Conservation (phyloP, 116 monocot genomes). For the Phalaenopsis hybrid region DNA sequence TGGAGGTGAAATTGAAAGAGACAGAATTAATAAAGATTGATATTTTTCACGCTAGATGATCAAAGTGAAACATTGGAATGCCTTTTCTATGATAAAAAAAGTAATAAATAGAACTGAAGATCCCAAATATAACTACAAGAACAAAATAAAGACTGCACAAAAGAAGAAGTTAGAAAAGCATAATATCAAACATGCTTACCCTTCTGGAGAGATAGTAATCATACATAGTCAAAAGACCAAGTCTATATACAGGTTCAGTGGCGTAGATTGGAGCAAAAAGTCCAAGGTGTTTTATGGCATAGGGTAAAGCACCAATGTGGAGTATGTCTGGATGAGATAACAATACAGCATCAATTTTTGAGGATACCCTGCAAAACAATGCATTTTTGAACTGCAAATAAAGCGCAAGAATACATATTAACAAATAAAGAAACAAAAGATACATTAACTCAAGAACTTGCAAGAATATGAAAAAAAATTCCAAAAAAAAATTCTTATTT, state of each 20-base stretch:
- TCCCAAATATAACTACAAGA: background rate
- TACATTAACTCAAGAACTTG: background rate
- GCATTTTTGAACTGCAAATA: background rate
- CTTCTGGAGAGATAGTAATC: conserved; percentile 78
- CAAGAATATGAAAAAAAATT: background rate
- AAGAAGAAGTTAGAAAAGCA: background rate
- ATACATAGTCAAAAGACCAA: conserved; percentile 92
- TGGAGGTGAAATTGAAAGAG: no score
- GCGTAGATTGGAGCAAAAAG: conserved; percentile 83
- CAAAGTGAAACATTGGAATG: background rate
- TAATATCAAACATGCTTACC: conserved; percentile 32
- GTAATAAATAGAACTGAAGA: background rate
- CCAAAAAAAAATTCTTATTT: background rate
- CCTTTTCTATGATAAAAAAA: background rate
- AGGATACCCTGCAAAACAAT: conserved; percentile 48
- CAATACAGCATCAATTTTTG: conserved; percentile 74
- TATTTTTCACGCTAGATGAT: background rate
- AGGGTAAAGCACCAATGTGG: conserved; percentile 90
- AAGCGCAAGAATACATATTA: background rate
- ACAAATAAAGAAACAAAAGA: background rate
- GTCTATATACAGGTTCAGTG: conserved; percentile 88
- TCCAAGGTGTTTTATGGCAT: conserved; percentile 79
- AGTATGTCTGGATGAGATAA: conserved; percentile 84
- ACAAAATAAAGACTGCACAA: background rate
- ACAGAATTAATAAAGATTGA: no score